A percentile compares a stretch with the other conserved stretches of the same genome.
These are phyloP conservation scores for Phragmites australis DNA, from an alignment of 176 grass and related monocot species.

Conservation along the genomic window DNA sequence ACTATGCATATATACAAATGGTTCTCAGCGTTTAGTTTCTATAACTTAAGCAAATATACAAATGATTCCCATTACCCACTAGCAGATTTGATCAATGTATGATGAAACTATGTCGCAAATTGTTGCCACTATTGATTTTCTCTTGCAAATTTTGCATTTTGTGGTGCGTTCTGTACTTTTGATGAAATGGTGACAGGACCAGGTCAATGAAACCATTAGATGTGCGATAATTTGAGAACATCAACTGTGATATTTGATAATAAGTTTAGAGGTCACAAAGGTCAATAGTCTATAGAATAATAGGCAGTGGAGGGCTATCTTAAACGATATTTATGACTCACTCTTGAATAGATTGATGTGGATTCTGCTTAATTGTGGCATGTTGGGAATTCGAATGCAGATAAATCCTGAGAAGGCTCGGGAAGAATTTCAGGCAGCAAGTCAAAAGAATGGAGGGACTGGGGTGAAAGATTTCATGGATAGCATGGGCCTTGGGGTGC, in stretches of 20 bases:
- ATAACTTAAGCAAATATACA: not conserved
- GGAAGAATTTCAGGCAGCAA: constrained; percentile 79
- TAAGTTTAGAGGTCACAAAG: not conserved
- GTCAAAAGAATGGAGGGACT: constrained; percentile 72
- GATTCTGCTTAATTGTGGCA: not conserved
- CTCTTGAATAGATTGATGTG: not conserved
- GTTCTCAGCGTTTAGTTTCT: not conserved
- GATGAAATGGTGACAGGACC: not conserved
- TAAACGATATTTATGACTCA: not conserved
- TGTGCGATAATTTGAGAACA: not conserved
- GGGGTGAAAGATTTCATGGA: constrained; percentile 99
- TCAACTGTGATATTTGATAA: not conserved
- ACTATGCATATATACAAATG: not conserved
- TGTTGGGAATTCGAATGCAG: constrained; percentile 41
- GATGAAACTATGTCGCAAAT: not conserved
- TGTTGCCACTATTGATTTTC: not conserved
- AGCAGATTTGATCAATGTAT: not conserved
- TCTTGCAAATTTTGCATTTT: not conserved
- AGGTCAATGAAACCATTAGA: not conserved
- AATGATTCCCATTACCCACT: not conserved
- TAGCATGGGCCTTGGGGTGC: constrained; percentile 85
- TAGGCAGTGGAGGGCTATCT: not conserved
- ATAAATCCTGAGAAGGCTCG: constrained; percentile 93
- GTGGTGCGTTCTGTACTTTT: not conserved
- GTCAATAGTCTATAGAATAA: not conserved